These are phyloP conservation scores for Gymnopilus junonius DNA, from an alignment of 768 basidiomycete species.

Conservation along the genomic window DNA sequence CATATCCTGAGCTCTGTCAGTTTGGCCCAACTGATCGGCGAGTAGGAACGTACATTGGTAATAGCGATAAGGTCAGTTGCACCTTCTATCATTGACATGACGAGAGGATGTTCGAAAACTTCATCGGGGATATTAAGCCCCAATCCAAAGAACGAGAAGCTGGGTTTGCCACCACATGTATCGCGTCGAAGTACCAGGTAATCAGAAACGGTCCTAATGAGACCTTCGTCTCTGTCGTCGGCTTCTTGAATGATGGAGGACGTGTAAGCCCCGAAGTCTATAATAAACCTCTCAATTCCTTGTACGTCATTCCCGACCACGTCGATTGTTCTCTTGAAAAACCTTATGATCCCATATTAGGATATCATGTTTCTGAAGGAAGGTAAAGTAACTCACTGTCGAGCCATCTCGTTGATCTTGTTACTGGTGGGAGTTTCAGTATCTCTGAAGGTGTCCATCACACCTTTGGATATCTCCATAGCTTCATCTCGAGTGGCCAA, in stretches of 20 bases:
- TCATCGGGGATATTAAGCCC: slow-evolving; percentile 44
- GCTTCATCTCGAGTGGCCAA: slow-evolving; percentile 33
- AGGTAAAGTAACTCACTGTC: slow-evolving; percentile 37
- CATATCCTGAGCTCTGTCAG: slow-evolving; percentile 23
- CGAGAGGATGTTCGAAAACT: slow-evolving; percentile 42
- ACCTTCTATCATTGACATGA: slow-evolving; percentile 33
- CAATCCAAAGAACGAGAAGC: slow-evolving; percentile 42
- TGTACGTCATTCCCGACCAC: slow-evolving; percentile 12
- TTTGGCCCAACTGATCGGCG: neutral
- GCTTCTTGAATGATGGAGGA: slow-evolving; percentile 46
- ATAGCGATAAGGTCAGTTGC: slow-evolving; percentile 42
- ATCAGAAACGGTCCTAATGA: slow-evolving; percentile 35
- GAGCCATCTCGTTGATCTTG: slow-evolving; percentile 43
- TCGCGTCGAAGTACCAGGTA: slow-evolving; percentile 47
- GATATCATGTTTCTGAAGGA: neutral
- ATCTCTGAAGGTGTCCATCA: slow-evolving; percentile 42
- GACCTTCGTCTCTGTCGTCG: slow-evolving; percentile 35
- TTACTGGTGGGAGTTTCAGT: slow-evolving; percentile 7
- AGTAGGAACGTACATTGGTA: slow-evolving; percentile 31
- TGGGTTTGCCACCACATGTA: slow-evolving; percentile 45
- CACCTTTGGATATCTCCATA: slow-evolving; percentile 31
- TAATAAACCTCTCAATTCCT: slow-evolving; percentile 17
- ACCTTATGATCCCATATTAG: slow-evolving; percentile 5
- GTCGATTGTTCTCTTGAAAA: slow-evolving; percentile 14
- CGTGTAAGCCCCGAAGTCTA: slow-evolving; percentile 29